Conservation (phyloP, 108 stramenopile genomes). For the Cyclotella sp. region DNA sequence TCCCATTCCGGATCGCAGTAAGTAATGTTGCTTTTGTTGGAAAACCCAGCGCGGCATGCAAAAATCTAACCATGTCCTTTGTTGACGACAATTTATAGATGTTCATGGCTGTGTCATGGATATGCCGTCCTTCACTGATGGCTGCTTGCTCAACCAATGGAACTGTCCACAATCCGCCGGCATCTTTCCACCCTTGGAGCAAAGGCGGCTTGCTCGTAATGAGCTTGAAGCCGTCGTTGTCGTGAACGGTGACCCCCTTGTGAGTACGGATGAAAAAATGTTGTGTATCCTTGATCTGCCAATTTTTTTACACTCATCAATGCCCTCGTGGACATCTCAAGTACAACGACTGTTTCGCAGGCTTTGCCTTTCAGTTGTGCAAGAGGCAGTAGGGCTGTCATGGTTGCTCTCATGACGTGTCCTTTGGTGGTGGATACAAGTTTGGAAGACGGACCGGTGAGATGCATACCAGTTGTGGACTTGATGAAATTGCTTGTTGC, state of each 20-base stretch:
- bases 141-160: background rate
- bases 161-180: slow-evolving; percentile 2
- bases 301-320: slow-evolving; percentile 22
- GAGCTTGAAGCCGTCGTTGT: background rate
- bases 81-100: background rate
- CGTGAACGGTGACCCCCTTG: slow-evolving; percentile 15
- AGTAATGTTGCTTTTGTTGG: slow-evolving; percentile 22
- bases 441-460: slow-evolving; percentile 11
- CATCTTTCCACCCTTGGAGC: slow-evolving; percentile 16
- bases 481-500: background rate
- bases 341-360: background rate
- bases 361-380: background rate
- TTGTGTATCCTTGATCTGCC: slow-evolving; percentile 18
- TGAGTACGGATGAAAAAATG: slow-evolving; percentile 14
- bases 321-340: background rate
- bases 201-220: background rate
- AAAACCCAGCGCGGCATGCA: slow-evolving; percentile 15
- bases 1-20: slow-evolving; percentile 4
- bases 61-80: slow-evolving; percentile 7
- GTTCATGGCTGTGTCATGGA: background rate
- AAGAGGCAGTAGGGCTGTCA: slow-evolving; percentile 2
- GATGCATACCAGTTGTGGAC: background rate
- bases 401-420: slow-evolving; percentile 3
- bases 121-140: background rate
- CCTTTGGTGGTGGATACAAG: background rate